A percentile compares a stretch with the other conserved stretches of the same genome.
phyloP scores from a whole-genome alignment of 2,329 filamentous ascomycete species.

The Aureobasidium zeae region DNA sequence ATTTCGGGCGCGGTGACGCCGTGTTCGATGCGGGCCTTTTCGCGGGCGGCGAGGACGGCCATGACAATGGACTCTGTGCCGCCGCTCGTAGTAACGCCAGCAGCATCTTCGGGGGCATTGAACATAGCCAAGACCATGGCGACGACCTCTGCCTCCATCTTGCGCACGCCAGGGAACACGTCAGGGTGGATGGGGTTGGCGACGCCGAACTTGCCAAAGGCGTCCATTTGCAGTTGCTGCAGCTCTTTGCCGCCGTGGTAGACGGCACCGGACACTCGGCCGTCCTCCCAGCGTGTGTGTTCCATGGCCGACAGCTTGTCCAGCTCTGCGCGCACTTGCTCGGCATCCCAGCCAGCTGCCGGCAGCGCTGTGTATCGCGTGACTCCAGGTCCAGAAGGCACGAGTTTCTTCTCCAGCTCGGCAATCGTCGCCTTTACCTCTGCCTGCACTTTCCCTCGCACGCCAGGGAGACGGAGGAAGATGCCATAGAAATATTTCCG shows the following conservation, averaged over 20 bases:
- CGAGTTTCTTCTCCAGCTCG: constrained; percentile 76
- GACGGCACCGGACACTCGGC: constrained; percentile 85
- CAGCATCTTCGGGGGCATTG: constrained; percentile 75
- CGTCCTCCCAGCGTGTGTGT: constrained; percentile 95
- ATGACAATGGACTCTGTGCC: constrained; percentile 96
- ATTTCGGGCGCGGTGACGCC: constrained; percentile 91
- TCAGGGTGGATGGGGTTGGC: constrained; percentile 96
- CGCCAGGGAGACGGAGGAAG: constrained; percentile 78
- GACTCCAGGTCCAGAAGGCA: constrained; percentile 60
- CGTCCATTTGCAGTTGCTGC: constrained; percentile 77
- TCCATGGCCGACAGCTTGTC: constrained; percentile 73
- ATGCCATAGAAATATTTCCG: constrained; percentile 71
- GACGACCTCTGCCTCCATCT: constrained; percentile 98
- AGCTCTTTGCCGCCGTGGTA: constrained; percentile 87
- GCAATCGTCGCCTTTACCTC: constrained; percentile 71
- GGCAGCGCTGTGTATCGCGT: constrained; percentile 69
- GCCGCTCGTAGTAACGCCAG: constrained; percentile 82
- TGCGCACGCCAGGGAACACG: constrained; percentile 92
- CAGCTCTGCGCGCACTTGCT: constrained; percentile 72
- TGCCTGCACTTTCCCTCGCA: constrained; percentile 74
- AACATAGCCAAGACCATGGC: constrained; percentile 78
- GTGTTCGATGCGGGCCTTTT: constrained; percentile 78
- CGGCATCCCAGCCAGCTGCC: constrained; percentile 70
- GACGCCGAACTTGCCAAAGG: constrained; percentile 89
- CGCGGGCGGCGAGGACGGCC: constrained; percentile 81